Conservation (phyloP, 192 early-diverging fungal genomes). For the Coemansia sp. region DNA sequence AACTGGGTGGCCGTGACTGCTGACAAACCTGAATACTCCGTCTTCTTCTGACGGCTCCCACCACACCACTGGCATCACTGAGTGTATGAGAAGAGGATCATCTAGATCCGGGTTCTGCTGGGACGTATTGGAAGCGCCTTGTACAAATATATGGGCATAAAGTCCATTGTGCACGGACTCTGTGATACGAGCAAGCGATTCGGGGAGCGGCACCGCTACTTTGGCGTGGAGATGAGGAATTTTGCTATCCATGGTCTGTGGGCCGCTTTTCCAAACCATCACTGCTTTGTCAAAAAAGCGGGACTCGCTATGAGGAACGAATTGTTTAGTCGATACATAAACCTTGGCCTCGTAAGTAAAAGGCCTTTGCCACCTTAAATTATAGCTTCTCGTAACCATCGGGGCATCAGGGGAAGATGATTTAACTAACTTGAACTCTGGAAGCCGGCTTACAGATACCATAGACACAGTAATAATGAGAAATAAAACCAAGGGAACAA, state of each 20-base stretch:
- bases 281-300: conserved; percentile 19
- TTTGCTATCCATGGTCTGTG: conserved; percentile 12
- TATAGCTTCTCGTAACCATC: too few species aligned
- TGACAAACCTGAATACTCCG: not conserved
- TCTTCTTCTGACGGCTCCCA: conserved; percentile 1
- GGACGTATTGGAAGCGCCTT: conserved; percentile 3
- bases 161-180: conserved; percentile 8
- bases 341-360: conserved; percentile 20
- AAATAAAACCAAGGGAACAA: not conserved
- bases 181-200: conserved; percentile 4
- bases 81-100: conserved; percentile 14
- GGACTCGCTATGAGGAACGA: conserved; percentile 1
- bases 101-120: conserved; percentile 10
- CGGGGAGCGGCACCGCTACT: not conserved
- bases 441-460: not conserved
- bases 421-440: not conserved
- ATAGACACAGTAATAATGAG: not conserved
- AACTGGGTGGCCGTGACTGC: not conserved
- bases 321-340: conserved; percentile 8
- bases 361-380: conserved; percentile 10
- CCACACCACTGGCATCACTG: conserved; percentile 1
- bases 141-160: conserved; percentile 18
- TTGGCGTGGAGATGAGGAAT: conserved; percentile 9
- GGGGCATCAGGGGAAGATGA: not conserved
- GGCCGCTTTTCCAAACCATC: conserved; percentile 23